These are phyloP conservation scores for Bruguiera sexangula DNA, from an alignment of 345 rosid species.

Conservation along the genomic window DNA sequence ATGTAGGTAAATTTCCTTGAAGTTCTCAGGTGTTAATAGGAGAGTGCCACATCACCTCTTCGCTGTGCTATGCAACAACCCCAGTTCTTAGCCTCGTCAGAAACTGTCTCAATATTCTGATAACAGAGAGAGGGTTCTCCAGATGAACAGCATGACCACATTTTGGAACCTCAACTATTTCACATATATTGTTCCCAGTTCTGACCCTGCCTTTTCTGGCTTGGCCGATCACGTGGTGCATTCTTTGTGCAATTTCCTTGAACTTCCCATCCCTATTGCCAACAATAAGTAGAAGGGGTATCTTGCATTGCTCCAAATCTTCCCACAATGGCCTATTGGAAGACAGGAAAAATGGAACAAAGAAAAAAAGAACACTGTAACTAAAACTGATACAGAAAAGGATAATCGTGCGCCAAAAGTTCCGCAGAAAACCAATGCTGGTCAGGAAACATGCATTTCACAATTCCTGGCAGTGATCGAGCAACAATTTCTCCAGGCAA, in stretches of 20 bases:
- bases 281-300: constrained; percentile 53
- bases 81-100: constrained; percentile 26
- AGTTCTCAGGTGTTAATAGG: neutral
- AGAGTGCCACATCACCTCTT: neutral
- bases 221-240: constrained; percentile 35
- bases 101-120: constrained; percentile 56
- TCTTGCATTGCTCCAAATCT: constrained; percentile 54
- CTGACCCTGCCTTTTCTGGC: constrained; percentile 16
- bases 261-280: constrained; percentile 75
- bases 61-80: neutral
- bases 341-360: neutral
- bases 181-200: constrained; percentile 18
- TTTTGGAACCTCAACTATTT: constrained; percentile 52
- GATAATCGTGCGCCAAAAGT: neutral
- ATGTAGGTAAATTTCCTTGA: neutral
- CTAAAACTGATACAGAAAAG: neutral
- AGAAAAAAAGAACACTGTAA: neutral
- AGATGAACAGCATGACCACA: constrained; percentile 89
- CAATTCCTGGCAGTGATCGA: neutral
- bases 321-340: constrained; percentile 74
- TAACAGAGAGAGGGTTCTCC: constrained; percentile 69
- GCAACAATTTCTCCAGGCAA: no score
- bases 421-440: neutral
- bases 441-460: neutral
- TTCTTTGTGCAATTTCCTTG: constrained; percentile 50